Conservation (phyloP, 169 alveolate species). For the Plasmodium chabaudi region DNA sequence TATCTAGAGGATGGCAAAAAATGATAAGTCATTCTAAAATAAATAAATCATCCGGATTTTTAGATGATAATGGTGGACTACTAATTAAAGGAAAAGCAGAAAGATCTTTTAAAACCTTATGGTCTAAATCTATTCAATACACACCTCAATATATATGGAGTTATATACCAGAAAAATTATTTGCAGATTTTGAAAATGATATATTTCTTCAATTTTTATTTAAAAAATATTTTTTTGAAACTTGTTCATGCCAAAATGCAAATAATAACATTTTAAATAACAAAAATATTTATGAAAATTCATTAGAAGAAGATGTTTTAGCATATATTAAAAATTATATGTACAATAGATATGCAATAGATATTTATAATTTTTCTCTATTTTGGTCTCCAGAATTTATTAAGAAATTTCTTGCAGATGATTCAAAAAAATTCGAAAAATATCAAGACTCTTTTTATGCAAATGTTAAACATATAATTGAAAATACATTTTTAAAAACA, state of each 20-base stretch:
- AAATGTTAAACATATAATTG: slow-evolving; percentile 7
- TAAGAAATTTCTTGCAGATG: slow-evolving; percentile 15
- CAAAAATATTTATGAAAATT: neutral
- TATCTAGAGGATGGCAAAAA: slow-evolving; percentile 94
- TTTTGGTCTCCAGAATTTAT: slow-evolving; percentile 73
- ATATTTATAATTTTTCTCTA: slow-evolving; percentile 51
- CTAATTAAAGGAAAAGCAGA: slow-evolving; percentile 92
- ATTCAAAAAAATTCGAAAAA: slow-evolving; percentile 17
- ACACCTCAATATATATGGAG: slow-evolving; percentile 91
- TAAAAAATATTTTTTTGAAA: slow-evolving; percentile 26
- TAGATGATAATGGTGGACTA: slow-evolving; percentile 93
- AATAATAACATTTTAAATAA: neutral
- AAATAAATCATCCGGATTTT: slow-evolving; percentile 90
- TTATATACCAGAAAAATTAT: slow-evolving; percentile 61
- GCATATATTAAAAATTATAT: slow-evolving; percentile 15
- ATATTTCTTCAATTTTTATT: slow-evolving; percentile 38
- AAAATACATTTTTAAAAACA: neutral
- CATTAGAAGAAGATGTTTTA: neutral
- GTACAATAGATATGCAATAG: slow-evolving; percentile 56
- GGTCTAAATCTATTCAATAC: slow-evolving; percentile 90
- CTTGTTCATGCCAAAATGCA: neutral
- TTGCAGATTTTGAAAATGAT: slow-evolving; percentile 22
- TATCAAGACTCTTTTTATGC: slow-evolving; percentile 6
- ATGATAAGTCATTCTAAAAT: slow-evolving; percentile 92
- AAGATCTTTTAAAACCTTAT: slow-evolving; percentile 90